Evolutionary conservation across 163 green algal genomes (phyloP), one percentile per base, ranked within the genome.

Genomic region (Prototheca stagnorum): DNA sequence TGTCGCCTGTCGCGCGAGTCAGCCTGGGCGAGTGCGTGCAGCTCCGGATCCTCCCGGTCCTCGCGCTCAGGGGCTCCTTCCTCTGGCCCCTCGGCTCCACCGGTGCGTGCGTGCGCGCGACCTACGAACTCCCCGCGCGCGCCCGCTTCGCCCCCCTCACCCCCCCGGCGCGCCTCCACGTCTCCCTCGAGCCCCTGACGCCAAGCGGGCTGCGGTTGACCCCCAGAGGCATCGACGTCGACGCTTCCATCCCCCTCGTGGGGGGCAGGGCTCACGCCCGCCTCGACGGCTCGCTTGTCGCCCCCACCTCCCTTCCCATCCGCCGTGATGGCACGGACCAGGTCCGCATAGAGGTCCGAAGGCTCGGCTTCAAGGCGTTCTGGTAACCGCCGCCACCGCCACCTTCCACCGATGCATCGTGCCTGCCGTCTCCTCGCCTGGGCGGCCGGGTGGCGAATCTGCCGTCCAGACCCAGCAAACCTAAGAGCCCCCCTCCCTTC

Each of bases 41-140:
- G 21, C 35, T 70, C 20, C 29, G 37, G 8, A 36, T 40, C 16
- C 49, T 70, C 40, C 61, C 61, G 17, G 27, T 46, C 9, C 61
- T 54, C 5, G 25, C 53, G 12, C 22, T 70, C 25, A 63, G 57
- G 44, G 28, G 64, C 16, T 34, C 52, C 20, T 52, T 57, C 39
- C 54, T 49, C 2, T 45, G 53, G 9, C 34, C 28, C 1, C 12
- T 56, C 8, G 47, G 44, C 5, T 22, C 45, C 3, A 29, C 17
- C 26, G 49, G 35, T 24, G 54, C 33, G 35, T 47, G 46, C 15
- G 35, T 63, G 22, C 25, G 49, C 15, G 22, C 29, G 21, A 58
- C 42, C 43, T 70, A 70, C 33, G 48, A 63, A 31, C 64, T 54
- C 44, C 52, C 61, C 3, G 27, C 64, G 36, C 36, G 48, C 28